Evolutionary conservation across 805 yeast species (phyloP).

Genomic region (Tetrapisispora arboricola): DNA sequence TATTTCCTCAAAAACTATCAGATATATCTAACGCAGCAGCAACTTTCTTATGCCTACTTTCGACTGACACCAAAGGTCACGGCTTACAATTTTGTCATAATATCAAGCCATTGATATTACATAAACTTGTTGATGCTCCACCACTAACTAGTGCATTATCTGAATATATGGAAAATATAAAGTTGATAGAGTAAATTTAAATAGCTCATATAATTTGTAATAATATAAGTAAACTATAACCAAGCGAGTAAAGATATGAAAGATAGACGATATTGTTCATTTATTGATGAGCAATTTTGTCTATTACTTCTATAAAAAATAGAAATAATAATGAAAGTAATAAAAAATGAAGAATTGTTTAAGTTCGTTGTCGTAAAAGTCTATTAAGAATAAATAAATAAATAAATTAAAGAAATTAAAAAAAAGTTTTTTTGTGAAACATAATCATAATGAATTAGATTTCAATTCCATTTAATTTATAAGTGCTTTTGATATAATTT

Average conservation of each 20-base stretch:
- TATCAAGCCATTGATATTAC: constrained; percentile 23
- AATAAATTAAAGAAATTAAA: neutral
- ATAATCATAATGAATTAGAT: neutral
- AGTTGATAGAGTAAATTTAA: neutral
- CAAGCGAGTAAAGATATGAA: too few species aligned
- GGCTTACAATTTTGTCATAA: constrained; percentile 22
- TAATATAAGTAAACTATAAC: too few species aligned
- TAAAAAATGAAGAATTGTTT: too few species aligned
- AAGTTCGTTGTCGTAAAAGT: neutral
- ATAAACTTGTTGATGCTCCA: constrained; percentile 26
- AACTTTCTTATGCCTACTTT: constrained; percentile 25
- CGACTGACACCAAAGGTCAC: constrained; percentile 23
- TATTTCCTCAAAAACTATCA: constrained; percentile 22
- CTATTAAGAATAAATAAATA: constrained; percentile 1
- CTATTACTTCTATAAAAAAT: neutral
- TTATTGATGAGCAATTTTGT: too few species aligned
- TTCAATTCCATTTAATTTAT: neutral
- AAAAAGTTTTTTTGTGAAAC: neutral
- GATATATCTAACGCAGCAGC: constrained; percentile 27
- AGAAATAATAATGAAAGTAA: too few species aligned
- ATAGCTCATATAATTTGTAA: neutral
- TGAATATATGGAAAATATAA: constrained; percentile 26
- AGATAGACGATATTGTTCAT: neutral
- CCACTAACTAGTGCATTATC: constrained; percentile 23
- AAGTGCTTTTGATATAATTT: neutral